Evolutionary conservation across 352 stramenopile species (phyloP).

Genomic region (Phytopythium helicoides): DNA sequence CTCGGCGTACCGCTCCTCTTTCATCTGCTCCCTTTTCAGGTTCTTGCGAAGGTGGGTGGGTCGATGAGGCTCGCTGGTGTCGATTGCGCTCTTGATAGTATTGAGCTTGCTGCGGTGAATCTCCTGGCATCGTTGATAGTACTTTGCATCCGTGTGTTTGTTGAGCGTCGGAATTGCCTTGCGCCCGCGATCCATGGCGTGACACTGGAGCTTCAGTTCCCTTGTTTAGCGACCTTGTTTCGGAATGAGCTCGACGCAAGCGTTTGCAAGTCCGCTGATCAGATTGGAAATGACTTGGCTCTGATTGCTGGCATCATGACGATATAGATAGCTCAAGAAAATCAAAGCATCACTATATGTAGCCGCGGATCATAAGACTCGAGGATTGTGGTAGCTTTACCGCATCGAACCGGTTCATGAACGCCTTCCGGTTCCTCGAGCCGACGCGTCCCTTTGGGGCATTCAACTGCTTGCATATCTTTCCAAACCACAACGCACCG

Average conservation of each 20-base stretch:
- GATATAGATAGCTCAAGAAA: too few relatives aligned
- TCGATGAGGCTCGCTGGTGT: conserved; percentile 91
- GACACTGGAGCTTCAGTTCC: neutral
- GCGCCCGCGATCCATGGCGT: conserved; percentile 73
- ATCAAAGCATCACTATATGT: too few relatives aligned
- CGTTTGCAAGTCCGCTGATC: too few relatives aligned
- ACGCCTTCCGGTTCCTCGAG: neutral
- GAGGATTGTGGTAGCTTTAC: neutral
- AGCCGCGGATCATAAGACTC: neutral
- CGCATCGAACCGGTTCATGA: neutral
- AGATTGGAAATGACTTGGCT: too few relatives aligned
- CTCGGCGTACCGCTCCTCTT: conserved; percentile 93
- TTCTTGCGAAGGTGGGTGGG: conserved; percentile 94
- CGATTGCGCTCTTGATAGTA: conserved; percentile 93
- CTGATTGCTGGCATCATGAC: too few relatives aligned
- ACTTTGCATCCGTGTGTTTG: conserved; percentile 85
- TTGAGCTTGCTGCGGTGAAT: conserved; percentile 82
- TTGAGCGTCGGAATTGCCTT: conserved; percentile 87
- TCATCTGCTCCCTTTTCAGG: conserved; percentile 96
- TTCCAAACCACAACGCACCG: neutral
- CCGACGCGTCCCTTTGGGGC: too few relatives aligned
- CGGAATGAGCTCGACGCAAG: too few relatives aligned
- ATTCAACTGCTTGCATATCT: too few relatives aligned
- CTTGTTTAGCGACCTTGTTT: neutral
- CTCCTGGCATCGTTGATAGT: conserved; percentile 85